Percentiles rank a stretch among this genome's conserved stretches.
Evolutionary conservation across 345 rosid genomes (phyloP).

Genomic region (Firmiana major): DNA sequence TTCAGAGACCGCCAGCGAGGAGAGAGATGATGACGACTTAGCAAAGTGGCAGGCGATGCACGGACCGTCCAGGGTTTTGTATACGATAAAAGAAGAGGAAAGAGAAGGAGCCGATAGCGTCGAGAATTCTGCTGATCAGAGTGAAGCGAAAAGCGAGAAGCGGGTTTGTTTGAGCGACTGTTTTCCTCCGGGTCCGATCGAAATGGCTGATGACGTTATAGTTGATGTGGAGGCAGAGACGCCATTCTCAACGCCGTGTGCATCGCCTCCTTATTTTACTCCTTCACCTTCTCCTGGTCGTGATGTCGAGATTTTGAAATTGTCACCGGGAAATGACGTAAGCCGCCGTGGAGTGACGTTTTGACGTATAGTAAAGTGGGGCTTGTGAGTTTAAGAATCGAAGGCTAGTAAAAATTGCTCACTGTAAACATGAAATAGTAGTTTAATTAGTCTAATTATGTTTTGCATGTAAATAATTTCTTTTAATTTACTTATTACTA

Average conservation of each 20-base stretch:
- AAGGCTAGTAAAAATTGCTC: neutral
- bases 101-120: slow-evolving; percentile 33
- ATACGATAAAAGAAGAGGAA: slow-evolving; percentile 69
- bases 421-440: neutral
- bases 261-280: slow-evolving; percentile 51
- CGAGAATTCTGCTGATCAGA: neutral
- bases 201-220: neutral
- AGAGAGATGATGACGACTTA: slow-evolving; percentile 30
- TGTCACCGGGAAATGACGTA: neutral
- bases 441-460: neutral
- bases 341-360: neutral
- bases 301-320: neutral
- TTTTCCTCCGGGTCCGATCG: neutral
- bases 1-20: slow-evolving; percentile 5
- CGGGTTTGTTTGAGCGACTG: neutral
- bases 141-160: slow-evolving; percentile 7
- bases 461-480: neutral
- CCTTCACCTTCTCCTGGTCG: slow-evolving; percentile 61
- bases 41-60: slow-evolving; percentile 37
- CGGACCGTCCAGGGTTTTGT: slow-evolving; percentile 60
- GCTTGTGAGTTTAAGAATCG: neutral
- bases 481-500: neutral
- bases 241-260: slow-evolving; percentile 70
- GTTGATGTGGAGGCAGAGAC: slow-evolving; percentile 34
- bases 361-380: neutral